Evolutionary conservation across 768 basidiomycete species (phyloP).

Genomic region (Thelephora ganbajun): DNA sequence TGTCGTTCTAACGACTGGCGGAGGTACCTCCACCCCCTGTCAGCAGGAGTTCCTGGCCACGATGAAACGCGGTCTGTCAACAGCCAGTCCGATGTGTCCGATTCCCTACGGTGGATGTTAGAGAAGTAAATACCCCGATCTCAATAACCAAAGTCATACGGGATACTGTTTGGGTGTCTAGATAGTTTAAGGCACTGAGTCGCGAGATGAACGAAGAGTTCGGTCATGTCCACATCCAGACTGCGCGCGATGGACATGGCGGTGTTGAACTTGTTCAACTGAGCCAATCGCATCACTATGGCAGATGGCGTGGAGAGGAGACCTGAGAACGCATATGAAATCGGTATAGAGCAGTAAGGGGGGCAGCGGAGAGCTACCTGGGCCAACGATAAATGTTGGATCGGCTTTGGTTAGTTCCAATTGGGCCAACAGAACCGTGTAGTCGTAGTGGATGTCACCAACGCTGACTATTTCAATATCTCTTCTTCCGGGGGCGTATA

Average conservation of each 20-base stretch:
- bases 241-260: conserved; percentile 68
- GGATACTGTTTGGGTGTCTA: conserved; percentile 39
- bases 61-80: conserved; percentile 65
- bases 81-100: conserved; percentile 71
- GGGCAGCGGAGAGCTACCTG: conserved; percentile 36
- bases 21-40: conserved; percentile 82
- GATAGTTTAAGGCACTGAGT: conserved; percentile 68
- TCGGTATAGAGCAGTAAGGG: conserved; percentile 1
- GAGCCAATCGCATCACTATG: conserved; percentile 66
- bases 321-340: conserved; percentile 20
- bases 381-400: conserved; percentile 41
- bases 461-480: conserved; percentile 73
- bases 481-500: conserved; percentile 43
- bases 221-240: conserved; percentile 76
- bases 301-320: conserved; percentile 39
- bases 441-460: conserved; percentile 66
- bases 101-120: conserved; percentile 30
- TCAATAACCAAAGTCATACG: conserved; percentile 27
- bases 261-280: conserved; percentile 63
- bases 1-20: conserved; percentile 67
- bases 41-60: conserved; percentile 71
- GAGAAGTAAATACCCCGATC: no score
- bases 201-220: conserved; percentile 68
- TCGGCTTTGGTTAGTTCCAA: conserved; percentile 62
- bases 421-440: conserved; percentile 62